phyloP scores from a whole-genome alignment of 306 rosid genomes.

The Medicago ruthenica region DNA sequence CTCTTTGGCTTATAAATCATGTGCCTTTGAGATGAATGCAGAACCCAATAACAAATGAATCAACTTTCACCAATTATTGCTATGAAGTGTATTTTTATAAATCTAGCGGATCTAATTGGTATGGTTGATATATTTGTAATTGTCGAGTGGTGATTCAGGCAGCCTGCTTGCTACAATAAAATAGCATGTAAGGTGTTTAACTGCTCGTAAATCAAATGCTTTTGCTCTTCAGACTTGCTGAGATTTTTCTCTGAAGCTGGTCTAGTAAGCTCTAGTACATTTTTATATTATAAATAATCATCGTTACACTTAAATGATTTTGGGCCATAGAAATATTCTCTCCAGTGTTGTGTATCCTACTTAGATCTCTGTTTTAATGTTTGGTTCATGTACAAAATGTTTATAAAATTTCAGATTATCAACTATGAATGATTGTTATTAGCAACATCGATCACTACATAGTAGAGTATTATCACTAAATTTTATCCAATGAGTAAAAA shows the following conservation, averaged over 20 bases:
- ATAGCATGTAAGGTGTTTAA: slow-evolving; percentile 57
- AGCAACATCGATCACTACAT: no score
- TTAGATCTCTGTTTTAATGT: no score
- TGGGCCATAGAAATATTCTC: no score
- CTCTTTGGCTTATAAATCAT: slow-evolving; percentile 24
- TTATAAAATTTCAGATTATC: no score
- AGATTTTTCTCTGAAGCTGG: slow-evolving; percentile 79
- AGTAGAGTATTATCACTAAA: no score
- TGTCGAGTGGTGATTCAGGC: slow-evolving; percentile 35
- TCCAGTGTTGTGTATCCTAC: no score
- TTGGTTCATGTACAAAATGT: no score
- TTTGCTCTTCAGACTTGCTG: slow-evolving; percentile 43
- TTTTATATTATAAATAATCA: no score
- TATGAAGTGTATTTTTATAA: background rate
- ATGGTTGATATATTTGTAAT: background rate
- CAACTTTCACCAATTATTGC: background rate
- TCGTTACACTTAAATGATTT: no score
- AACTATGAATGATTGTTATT: no score
- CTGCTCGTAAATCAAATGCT: slow-evolving; percentile 51
- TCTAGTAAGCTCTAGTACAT: slow-evolving; percentile 88
- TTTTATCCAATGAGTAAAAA: no score
- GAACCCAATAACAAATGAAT: background rate
- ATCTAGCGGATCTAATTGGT: background rate
- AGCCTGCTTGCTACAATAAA: slow-evolving; percentile 52
- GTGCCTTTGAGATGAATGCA: slow-evolving; percentile 26